Conservation (phyloP, 148 eudicot genomes). For the Nepenthes mirabilis region DNA sequence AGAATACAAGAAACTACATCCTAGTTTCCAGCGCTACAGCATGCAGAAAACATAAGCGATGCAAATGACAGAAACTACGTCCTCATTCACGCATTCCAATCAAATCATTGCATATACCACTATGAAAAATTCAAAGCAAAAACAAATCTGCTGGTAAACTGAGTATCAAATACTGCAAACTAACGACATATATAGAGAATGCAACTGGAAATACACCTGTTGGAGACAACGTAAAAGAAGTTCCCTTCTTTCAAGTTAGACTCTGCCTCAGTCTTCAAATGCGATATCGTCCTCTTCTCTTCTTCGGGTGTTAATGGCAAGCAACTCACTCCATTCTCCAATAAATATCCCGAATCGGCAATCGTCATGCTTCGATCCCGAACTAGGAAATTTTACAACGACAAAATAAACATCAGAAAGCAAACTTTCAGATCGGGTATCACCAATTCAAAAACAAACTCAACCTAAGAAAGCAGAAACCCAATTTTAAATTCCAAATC, state of each 20-base stretch:
- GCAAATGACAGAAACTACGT: too few species aligned
- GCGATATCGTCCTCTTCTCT: conserved; percentile 38
- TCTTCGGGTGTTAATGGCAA: conserved; percentile 50
- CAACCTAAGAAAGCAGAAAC: too few species aligned
- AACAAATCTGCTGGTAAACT: too few species aligned
- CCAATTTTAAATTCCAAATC: too few species aligned
- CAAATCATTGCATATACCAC: too few species aligned
- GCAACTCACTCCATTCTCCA: conserved; percentile 36
- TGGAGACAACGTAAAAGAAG: conserved; percentile 51
- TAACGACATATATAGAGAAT: too few species aligned
- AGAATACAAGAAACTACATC: background rate
- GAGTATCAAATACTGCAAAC: too few species aligned
- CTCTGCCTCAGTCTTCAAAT: conserved; percentile 45
- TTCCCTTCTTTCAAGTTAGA: conserved; percentile 52
- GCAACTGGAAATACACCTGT: conserved; percentile 19
- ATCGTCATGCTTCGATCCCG: conserved; percentile 43
- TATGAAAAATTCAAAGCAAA: too few species aligned
- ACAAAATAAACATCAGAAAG: too few species aligned
- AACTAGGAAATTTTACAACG: background rate
- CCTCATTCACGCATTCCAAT: too few species aligned
- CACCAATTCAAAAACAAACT: too few species aligned
- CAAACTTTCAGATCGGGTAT: too few species aligned
- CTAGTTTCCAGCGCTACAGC: background rate
- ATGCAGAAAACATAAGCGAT: background rate
- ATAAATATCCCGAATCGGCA: conserved; percentile 19